A percentile compares a stretch with the other conserved stretches of the same genome.
phyloP scores from a whole-genome alignment of 2,329 filamentous ascomycete species.

The Microascus cirrosus region DNA sequence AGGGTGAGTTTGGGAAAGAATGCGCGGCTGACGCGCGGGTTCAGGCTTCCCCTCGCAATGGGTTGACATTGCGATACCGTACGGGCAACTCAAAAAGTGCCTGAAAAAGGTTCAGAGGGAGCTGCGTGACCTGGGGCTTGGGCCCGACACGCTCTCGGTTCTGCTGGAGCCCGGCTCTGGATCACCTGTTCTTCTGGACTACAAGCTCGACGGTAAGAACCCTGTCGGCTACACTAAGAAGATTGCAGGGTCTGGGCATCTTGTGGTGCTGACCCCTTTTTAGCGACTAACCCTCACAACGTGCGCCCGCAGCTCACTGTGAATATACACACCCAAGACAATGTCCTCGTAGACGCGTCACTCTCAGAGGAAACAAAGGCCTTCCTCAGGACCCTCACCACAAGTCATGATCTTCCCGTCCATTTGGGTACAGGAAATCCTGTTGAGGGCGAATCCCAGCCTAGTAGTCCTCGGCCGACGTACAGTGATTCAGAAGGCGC shows the following conservation, averaged over 20 bases:
- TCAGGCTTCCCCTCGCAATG: conserved; percentile 60
- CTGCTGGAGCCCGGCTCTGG: conserved; percentile 44
- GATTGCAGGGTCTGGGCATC: background rate
- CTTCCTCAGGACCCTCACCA: conserved; percentile 50
- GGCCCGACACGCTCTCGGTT: conserved; percentile 56
- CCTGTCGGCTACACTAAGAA: background rate
- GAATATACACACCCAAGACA: conserved; percentile 38
- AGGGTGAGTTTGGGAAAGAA: background rate
- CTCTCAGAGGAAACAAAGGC: conserved; percentile 53
- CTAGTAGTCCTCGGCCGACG: background rate
- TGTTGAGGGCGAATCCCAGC: too few species aligned
- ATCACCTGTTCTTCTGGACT: conserved; percentile 36
- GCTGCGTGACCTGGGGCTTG: conserved; percentile 59
- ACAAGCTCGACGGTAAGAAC: conserved; percentile 38
- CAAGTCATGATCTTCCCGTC: conserved; percentile 20
- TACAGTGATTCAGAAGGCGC: background rate
- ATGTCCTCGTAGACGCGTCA: conserved; percentile 50
- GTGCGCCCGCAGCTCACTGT: conserved; percentile 62
- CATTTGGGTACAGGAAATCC: conserved; percentile 2
- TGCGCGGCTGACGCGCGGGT: background rate
- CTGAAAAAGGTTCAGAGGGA: conserved; percentile 70
- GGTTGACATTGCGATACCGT: conserved; percentile 69
- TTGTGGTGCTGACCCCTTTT: conserved; percentile 1
- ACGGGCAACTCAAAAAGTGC: conserved; percentile 78
- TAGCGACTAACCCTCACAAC: conserved; percentile 26